Evolutionary conservation across 352 stramenopile genomes (phyloP).

Genomic region (Blastocystis sp.): DNA sequence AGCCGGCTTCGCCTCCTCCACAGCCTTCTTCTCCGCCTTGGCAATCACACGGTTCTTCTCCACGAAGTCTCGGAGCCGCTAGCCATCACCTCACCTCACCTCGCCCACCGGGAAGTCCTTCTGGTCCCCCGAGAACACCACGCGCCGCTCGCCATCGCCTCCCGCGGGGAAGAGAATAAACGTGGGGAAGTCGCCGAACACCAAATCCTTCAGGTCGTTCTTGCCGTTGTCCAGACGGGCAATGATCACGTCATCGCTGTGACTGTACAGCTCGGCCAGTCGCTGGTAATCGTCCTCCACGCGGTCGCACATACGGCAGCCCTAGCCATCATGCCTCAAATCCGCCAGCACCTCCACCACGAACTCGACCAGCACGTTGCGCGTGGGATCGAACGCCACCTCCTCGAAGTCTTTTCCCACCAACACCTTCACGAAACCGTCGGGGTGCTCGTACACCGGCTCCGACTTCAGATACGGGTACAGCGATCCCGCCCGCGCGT

Average conservation of each 20-base stretch:
- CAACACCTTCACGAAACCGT: constrained; percentile 38
- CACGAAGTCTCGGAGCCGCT: constrained; percentile 55
- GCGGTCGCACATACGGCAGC: constrained; percentile 35
- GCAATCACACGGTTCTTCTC: constrained; percentile 25
- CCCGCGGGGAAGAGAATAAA: constrained; percentile 30
- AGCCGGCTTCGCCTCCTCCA: not conserved
- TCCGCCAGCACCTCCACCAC: constrained; percentile 14
- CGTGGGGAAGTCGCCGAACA: constrained; percentile 18
- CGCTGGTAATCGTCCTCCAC: constrained; percentile 54
- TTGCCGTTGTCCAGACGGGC: constrained; percentile 33
- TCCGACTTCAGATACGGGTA: constrained; percentile 52
- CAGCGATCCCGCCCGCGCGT: not conserved
- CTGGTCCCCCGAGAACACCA: constrained; percentile 6
- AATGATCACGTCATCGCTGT: constrained; percentile 56
- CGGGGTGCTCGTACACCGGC: constrained; percentile 37
- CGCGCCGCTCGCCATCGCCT: constrained; percentile 23
- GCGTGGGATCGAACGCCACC: constrained; percentile 43
- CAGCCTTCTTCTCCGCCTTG: not conserved
- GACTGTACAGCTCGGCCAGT: constrained; percentile 13
- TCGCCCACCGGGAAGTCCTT: constrained; percentile 7
- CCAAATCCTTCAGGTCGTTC: constrained; percentile 40
- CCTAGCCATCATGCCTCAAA: not conserved
- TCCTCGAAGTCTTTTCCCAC: constrained; percentile 52
- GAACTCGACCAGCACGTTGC: constrained; percentile 61
- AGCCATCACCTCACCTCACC: not conserved